A percentile compares a stretch with the other conserved stretches of the same genome.
phyloP scores from a whole-genome alignment of 2,329 filamentous ascomycete species.

The Fusarium coicis region DNA sequence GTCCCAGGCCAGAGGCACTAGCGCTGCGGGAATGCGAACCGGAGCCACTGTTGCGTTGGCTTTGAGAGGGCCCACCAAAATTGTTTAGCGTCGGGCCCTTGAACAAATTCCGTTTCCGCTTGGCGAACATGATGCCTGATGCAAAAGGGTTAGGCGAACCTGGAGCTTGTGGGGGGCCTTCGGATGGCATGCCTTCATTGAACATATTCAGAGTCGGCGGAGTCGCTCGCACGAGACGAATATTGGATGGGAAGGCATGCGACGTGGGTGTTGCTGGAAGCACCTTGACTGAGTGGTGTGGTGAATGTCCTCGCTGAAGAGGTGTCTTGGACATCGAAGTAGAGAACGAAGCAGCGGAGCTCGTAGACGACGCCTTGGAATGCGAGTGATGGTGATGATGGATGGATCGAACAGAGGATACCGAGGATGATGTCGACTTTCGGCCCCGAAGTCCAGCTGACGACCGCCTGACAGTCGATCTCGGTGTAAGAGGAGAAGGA shows the following conservation, averaged over 20 bases:
- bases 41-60: constrained; percentile 50
- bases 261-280: constrained; percentile 87
- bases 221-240: constrained; percentile 78
- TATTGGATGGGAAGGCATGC: constrained; percentile 82
- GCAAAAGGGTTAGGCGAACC: constrained; percentile 69
- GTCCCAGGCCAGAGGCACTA: constrained; percentile 71
- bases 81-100: constrained; percentile 79
- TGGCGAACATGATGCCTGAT: constrained; percentile 79
- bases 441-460: constrained; percentile 87
- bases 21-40: constrained; percentile 65
- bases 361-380: constrained; percentile 94
- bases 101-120: constrained; percentile 82
- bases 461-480: constrained; percentile 84
- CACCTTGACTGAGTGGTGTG: constrained; percentile 94
- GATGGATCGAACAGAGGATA: constrained; percentile 92
- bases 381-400: constrained; percentile 88
- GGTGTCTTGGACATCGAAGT: constrained; percentile 76
- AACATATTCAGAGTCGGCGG: constrained; percentile 63
- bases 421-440: constrained; percentile 95
- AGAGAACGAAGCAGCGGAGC: constrained; percentile 79
- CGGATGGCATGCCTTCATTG: constrained; percentile 67
- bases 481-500: constrained; percentile 87
- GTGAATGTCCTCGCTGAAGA: constrained; percentile 73
- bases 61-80: constrained; percentile 55
- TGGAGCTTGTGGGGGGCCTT: constrained; percentile 52